Evolutionary conservation across 2,329 filamentous ascomycete genomes (phyloP).

Genomic region (Ophiosphaerella korrae): DNA sequence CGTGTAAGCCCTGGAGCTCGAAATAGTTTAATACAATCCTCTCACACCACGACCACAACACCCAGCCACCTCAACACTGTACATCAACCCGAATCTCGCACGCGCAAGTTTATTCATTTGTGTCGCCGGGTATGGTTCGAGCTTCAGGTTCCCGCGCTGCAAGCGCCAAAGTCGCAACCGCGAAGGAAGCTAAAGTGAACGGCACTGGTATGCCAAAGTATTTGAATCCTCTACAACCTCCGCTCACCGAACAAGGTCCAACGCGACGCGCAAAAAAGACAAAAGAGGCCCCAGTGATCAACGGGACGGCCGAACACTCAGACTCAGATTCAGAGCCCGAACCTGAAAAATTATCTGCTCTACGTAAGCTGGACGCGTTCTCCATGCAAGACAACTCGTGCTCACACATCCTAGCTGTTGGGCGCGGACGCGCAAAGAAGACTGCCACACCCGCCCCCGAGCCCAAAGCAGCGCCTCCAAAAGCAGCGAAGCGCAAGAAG

Average conservation of each 20-base stretch:
- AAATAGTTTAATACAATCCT: slow-evolving; percentile 20
- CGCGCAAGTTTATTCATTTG: slow-evolving; percentile 19
- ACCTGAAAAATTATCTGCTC: slow-evolving; percentile 1
- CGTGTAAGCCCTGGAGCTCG: slow-evolving; percentile 7
- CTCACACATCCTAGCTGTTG: slow-evolving; percentile 21
- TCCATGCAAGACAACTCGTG: slow-evolving; percentile 4
- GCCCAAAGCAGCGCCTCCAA: slow-evolving; percentile 17
- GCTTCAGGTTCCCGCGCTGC: slow-evolving; percentile 34
- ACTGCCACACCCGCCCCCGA: slow-evolving; percentile 24
- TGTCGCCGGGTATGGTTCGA: slow-evolving; percentile 35
- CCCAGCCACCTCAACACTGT: slow-evolving; percentile 26
- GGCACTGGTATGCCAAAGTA: slow-evolving; percentile 37
- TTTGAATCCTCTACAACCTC: slow-evolving; percentile 12
- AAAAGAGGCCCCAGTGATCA: slow-evolving; percentile 16
- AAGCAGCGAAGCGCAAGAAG: slow-evolving; percentile 40
- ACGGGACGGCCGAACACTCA: slow-evolving; percentile 8
- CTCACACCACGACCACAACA: slow-evolving; percentile 26
- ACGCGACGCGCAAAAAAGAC: slow-evolving; percentile 36
- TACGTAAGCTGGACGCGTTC: slow-evolving; percentile 13
- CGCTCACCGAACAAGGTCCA: slow-evolving; percentile 22
- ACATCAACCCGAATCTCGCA: slow-evolving; percentile 14
- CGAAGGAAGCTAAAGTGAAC: slow-evolving; percentile 36
- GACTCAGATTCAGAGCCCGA: slow-evolving; percentile 1
- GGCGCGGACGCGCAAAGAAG: slow-evolving; percentile 25
- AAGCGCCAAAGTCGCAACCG: slow-evolving; percentile 31